Conservation (phyloP, 768 basidiomycete species). For the Rickenella mellea region DNA sequence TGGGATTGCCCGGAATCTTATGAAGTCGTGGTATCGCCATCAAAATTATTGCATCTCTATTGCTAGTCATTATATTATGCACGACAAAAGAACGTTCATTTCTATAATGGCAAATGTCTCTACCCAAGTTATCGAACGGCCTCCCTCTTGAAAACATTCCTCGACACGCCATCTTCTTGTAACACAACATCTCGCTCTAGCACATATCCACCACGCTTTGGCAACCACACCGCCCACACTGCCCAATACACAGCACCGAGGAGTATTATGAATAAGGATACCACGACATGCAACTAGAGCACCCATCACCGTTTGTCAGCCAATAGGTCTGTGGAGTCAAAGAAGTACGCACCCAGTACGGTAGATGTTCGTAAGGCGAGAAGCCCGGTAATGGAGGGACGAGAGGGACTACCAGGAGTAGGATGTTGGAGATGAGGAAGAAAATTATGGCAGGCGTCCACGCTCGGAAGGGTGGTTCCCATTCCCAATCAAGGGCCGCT, state of each 20-base stretch:
- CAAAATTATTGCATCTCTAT: too few relatives aligned
- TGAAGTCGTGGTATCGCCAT: too few relatives aligned
- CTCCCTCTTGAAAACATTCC: conserved; percentile 42
- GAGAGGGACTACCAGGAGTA: conserved; percentile 13
- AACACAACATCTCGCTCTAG: conserved; percentile 36
- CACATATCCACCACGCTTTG: conserved; percentile 36
- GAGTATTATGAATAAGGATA: conserved; percentile 35
- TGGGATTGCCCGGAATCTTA: too few relatives aligned
- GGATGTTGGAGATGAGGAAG: conserved; percentile 16
- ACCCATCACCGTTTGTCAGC: too few relatives aligned
- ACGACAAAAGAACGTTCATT: too few relatives aligned
- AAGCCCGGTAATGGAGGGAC: conserved; percentile 10
- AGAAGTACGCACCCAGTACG: conserved; percentile 8
- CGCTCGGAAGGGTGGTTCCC: conserved; percentile 5
- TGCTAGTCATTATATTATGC: too few relatives aligned
- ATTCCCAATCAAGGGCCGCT: conserved; percentile 1
- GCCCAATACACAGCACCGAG: conserved; percentile 52
- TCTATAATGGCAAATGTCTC: too few relatives aligned
- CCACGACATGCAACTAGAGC: conserved; percentile 45
- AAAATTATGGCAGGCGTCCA: conserved; percentile 7
- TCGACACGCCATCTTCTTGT: conserved; percentile 49
- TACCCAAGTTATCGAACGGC: too few relatives aligned
- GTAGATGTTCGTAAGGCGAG: conserved; percentile 6
- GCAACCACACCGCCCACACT: conserved; percentile 40
- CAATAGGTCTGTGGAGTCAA: too few relatives aligned